Evolutionary conservation across 768 basidiomycete species (phyloP), one percentile per base, ranked within the genome.

Genomic region (Russula griseocarnosa): DNA sequence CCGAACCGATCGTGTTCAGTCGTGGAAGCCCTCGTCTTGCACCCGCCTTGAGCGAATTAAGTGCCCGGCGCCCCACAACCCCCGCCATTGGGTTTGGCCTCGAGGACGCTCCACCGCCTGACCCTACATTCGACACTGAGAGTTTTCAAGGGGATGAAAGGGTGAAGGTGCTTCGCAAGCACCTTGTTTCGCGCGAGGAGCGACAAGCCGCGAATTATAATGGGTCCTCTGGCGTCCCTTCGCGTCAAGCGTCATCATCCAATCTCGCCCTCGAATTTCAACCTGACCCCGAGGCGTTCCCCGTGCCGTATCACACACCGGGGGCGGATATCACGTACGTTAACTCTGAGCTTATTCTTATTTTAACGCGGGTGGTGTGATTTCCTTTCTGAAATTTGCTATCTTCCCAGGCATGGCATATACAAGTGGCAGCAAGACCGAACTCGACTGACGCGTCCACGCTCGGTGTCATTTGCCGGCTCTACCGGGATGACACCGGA

Each of bases 291-390:
- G 90, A 92, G 59, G 76, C 84, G 1, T 97, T 96, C 70, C 87
- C 92, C n/a, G 87, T 96, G 50, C 89, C 89, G 1, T 96, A 92
- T 72, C 79, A 92, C 74, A 87, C 90, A 4, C 86, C 83, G 20
- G 94, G 94, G 36, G 93, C 89, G 30, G 94, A 97, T 71, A 85
- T 95, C 65, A 97, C 94, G 92, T 94, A 79, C 79, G 92, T 83
- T 13, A 34, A 11, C 34, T 34, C 34, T 34, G 11, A 34, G 34
- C 34, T 2, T 50, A 58, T 24, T 22, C 34, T 2, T 50, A 58
- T 24, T 22, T 10, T 24, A 42, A 26, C 22, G 2, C 5, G 16
- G 2, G 38, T 24, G n/a, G 1, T 2, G 55, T 20, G 30, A 10
- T 24, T 36, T n/a, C 32, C 22, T 24, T 40, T 55, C 50, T 42